Base-by-base conservation (phyloP, 2,329 filamentous ascomycete species). In the Aspergillus pseudoglaucus region DNA sequence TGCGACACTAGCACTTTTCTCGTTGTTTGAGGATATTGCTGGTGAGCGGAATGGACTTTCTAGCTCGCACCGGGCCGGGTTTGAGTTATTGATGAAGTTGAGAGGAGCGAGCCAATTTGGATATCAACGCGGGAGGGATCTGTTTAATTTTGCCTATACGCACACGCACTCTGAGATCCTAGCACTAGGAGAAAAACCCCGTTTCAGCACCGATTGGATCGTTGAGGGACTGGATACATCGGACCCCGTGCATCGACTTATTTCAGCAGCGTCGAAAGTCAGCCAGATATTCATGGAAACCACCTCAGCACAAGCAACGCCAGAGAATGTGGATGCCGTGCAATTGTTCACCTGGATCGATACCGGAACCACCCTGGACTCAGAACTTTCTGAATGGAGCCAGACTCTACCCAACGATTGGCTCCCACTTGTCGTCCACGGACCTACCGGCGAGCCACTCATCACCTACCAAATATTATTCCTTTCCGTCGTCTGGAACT, bases 21-120 rank as follows among this genome's bases (percentile, higher is more conserved):
- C 64, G 7, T 41, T 70, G 3, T 72, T 66, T 49, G 69, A 72
- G 45, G 67, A 69, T 50, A 67, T 69, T 17, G 59, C 59, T 1
- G 65, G 66, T 5, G 66, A 69, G 44, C 56, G 67, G 1, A 64
- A 63, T 47, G 61, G 64, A 4, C 50, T 69, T 20, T 51, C 55
- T 2, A 67, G 66, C 47, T 67, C 66, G 6, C 66, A 69, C 52
- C 63, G 62, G 3, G 61, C 59, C 6, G 66, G 66, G 1, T 61
- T 69, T 45, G 65, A 67, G 39, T 53, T 66, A 5, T 47, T 69
- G 32, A 63, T 63, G 56, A 64, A 62, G 45, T 45, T 68, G 20
- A 57, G 66, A 46, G 66, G 65, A 2, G 53, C 60, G 40, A 50
- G 53, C 14, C 62, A 66, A 41, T 42, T 68, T 5, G 55, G 55